A percentile compares a stretch with the other conserved stretches of the same genome.
Conservation (phyloP, 441 rosid genomes). For the Gossypium aridum region DNA sequence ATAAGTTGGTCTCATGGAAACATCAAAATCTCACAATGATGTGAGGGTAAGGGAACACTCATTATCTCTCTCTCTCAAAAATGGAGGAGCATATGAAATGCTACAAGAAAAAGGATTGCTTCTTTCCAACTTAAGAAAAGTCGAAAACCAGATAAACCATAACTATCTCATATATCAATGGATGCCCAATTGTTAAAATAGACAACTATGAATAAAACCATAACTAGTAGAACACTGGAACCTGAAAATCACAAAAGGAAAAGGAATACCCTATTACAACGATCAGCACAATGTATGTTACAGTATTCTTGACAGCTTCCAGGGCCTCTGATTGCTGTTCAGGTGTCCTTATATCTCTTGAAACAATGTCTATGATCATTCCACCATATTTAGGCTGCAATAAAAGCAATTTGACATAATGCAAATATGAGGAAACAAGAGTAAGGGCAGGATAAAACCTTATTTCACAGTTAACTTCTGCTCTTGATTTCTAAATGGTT, state of each 20-base stretch:
- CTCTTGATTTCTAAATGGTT: neutral
- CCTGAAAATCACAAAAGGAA: neutral
- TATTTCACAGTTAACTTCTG: neutral
- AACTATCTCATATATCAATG: neutral
- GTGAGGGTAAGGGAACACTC: neutral
- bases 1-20: too few species aligned
- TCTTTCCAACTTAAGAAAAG: neutral
- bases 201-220: neutral
- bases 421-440: neutral
- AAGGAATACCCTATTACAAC: slow-evolving; percentile 67
- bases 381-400: slow-evolving; percentile 94
- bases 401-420: neutral
- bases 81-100: neutral
- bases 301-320: slow-evolving; percentile 59
- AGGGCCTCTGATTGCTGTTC: slow-evolving; percentile 60
- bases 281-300: slow-evolving; percentile 54
- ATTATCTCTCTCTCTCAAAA: neutral
- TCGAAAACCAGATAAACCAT: neutral
- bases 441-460: neutral
- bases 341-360: slow-evolving; percentile 55
- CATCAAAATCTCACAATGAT: too few species aligned
- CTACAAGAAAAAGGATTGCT: neutral
- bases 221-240: neutral
- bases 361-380: slow-evolving; percentile 81
- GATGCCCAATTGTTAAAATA: neutral